Conservation (phyloP, 495 filamentous ascomycete species). For the Penicillium waksmanii region DNA sequence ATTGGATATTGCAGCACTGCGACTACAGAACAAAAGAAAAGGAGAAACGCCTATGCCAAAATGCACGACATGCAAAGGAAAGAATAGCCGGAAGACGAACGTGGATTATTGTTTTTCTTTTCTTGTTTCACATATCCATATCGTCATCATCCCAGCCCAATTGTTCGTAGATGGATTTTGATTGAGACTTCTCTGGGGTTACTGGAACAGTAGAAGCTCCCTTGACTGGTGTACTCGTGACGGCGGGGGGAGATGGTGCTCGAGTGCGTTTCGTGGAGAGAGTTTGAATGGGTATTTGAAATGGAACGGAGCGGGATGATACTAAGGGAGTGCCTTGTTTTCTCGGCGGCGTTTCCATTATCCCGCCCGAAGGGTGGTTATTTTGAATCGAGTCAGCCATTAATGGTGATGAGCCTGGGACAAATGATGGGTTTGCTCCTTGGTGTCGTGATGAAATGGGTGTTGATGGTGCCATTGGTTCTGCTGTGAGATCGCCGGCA, state of each 20-base stretch:
- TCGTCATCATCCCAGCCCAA: slow-evolving; percentile 80
- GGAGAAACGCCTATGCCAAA: slow-evolving; percentile 3
- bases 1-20: neutral
- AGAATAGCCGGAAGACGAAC: too few species aligned
- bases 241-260: slow-evolving; percentile 19
- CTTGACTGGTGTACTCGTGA: slow-evolving; percentile 32
- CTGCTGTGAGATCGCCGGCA: slow-evolving; percentile 6
- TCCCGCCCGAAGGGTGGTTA: slow-evolving; percentile 9
- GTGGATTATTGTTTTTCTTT: neutral
- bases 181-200: slow-evolving; percentile 47
- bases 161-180: slow-evolving; percentile 65
- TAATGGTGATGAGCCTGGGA: slow-evolving; percentile 17
- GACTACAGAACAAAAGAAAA: neutral
- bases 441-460: slow-evolving; percentile 38
- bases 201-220: slow-evolving; percentile 32
- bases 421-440: slow-evolving; percentile 6
- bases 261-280: slow-evolving; percentile 10
- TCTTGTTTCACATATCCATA: slow-evolving; percentile 39
- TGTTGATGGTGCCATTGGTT: slow-evolving; percentile 34
- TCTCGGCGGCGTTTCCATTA: slow-evolving; percentile 51
- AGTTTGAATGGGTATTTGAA: slow-evolving; percentile 4
- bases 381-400: slow-evolving; percentile 16
- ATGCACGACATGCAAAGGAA: slow-evolving; percentile 10
- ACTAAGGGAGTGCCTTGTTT: slow-evolving; percentile 21
- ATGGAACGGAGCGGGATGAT: slow-evolving; percentile 15